Evolutionary conservation across 2,329 filamentous ascomycete genomes (phyloP).

Genomic region (Saccharata proteae): DNA sequence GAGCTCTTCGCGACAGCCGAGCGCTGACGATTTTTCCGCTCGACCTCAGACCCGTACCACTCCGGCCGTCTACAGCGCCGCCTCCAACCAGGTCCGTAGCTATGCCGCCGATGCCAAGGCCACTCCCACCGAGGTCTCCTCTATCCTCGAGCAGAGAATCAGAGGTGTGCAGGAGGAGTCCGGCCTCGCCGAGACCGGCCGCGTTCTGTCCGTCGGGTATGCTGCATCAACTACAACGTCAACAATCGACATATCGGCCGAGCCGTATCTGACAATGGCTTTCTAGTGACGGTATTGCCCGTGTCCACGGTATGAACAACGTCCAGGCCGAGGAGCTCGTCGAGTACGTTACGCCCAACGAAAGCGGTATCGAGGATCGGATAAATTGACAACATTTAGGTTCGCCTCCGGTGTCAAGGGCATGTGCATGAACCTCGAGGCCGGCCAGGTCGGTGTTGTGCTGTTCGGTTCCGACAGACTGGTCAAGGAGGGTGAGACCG

Average conservation of each 20-base stretch:
- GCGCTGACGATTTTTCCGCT: constrained; percentile 38
- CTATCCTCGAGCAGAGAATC: constrained; percentile 98
- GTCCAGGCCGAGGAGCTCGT: constrained; percentile 99
- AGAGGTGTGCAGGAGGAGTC: constrained; percentile 96
- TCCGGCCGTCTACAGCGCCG: constrained; percentile 63
- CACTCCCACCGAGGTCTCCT: constrained; percentile 93
- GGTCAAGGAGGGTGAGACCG: constrained; percentile 97
- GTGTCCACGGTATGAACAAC: constrained; percentile 99
- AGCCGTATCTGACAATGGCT: constrained; percentile 20
- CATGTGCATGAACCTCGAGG: constrained; percentile 99
- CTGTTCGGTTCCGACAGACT: constrained; percentile 99
- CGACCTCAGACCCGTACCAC: constrained; percentile 66
- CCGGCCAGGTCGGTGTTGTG: constrained; percentile 99
- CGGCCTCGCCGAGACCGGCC: constrained; percentile 93
- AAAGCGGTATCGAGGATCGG: constrained; percentile 16
- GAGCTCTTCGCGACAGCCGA: constrained; percentile 25
- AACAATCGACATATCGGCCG: constrained; percentile 15
- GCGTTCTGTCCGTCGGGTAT: constrained; percentile 98
- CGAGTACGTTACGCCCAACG: constrained; percentile 57
- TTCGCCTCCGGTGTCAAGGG: constrained; percentile 99
- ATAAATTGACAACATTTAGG: constrained; percentile 37
- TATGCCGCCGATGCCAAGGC: constrained; percentile 94
- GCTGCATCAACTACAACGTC: constrained; percentile 31
- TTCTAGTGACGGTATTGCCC: constrained; percentile 96
- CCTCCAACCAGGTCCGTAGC: constrained; percentile 62